Evolutionary conservation across 2,329 filamentous ascomycete genomes (phyloP).

Genomic region (Colletotrichum viniferum): DNA sequence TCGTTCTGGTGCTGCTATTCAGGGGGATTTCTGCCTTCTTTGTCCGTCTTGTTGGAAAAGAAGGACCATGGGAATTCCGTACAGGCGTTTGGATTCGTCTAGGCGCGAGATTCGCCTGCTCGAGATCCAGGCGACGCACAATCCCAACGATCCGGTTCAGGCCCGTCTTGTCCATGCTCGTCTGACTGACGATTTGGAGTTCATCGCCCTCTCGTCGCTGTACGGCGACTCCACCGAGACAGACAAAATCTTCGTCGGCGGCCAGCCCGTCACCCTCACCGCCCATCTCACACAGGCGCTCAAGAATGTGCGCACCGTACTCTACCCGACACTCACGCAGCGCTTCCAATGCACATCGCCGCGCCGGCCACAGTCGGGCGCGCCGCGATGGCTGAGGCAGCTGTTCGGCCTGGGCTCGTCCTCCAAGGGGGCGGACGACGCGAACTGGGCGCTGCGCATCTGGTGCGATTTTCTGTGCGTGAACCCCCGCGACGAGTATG

Average conservation of each 20-base stretch:
- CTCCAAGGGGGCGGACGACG: neutral
- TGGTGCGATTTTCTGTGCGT: slow-evolving; percentile 36
- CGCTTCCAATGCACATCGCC: slow-evolving; percentile 22
- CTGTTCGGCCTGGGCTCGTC: slow-evolving; percentile 21
- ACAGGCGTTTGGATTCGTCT: slow-evolving; percentile 25
- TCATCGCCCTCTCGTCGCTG: slow-evolving; percentile 34
- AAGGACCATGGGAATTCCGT: slow-evolving; percentile 2
- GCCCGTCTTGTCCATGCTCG: slow-evolving; percentile 36
- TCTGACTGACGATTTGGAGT: slow-evolving; percentile 29
- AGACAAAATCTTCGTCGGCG: slow-evolving; percentile 33
- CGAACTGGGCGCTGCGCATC: slow-evolving; percentile 25
- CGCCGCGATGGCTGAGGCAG: slow-evolving; percentile 23
- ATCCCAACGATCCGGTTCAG: slow-evolving; percentile 31
- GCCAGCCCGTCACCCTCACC: slow-evolving; percentile 29
- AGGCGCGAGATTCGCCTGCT: slow-evolving; percentile 35
- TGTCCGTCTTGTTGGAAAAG: neutral
- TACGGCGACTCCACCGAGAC: slow-evolving; percentile 31
- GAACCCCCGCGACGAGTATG: slow-evolving; percentile 29
- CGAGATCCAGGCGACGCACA: slow-evolving; percentile 32
- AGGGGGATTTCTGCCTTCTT: neutral
- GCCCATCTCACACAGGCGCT: slow-evolving; percentile 33
- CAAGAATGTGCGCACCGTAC: slow-evolving; percentile 35
- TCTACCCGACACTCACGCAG: slow-evolving; percentile 29
- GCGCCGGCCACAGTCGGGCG: slow-evolving; percentile 18
- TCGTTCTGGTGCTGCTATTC: neutral